Base-by-base conservation (phyloP, 2,329 filamentous ascomycete genomes). In the Xylaria multiplex region DNA sequence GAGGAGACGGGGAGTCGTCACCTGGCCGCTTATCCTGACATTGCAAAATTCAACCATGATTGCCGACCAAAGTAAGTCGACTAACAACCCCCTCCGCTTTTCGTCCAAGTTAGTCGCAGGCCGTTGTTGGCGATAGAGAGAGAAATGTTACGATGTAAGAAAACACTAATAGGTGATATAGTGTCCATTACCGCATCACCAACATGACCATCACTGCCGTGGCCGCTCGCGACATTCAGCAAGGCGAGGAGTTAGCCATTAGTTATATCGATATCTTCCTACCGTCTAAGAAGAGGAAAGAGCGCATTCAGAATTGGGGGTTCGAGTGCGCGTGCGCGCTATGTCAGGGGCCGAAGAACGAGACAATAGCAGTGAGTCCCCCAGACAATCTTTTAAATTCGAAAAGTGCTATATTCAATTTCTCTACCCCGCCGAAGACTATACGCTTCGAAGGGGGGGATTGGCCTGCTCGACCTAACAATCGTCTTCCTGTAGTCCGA, bases 31-130 rank as follows among this genome's bases (percentile, higher is more conserved):
- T 81, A 76, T 54, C 77, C 78, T 4, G 77, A 79, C 19, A 73
- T 78, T 2, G 75, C 76, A 30, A 71, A 71, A 45, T 69, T 80
- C 7, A 81, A 81, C 59, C 79, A 81, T 55, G 79, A 80, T 66
- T 81, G 80, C 54, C 72, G 79, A 46, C 79, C 79, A 32, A 81
- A 81, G 79, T 80, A 59, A 76, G 77, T 63, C 1, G 48, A 6
- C 16, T 30, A 11, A 2, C 19, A 8, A 37, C 9, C 3, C 11
- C 5, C 6, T 24, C 27, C 5, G 27, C 27, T 8, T 50, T 46
- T 6, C 11, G 22, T 42, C 9, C 11, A 14, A 42, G 52, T 14
- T 42, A 54, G n/a, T 11, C 8, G 14, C 16, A 43, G 7, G 9
- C 8, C 30, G 13, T 14, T 22, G 37, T 40, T 6, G 9, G 6